phyloP scores from a whole-genome alignment of 352 stramenopile genomes.

The Pythium pyrilobum region DNA sequence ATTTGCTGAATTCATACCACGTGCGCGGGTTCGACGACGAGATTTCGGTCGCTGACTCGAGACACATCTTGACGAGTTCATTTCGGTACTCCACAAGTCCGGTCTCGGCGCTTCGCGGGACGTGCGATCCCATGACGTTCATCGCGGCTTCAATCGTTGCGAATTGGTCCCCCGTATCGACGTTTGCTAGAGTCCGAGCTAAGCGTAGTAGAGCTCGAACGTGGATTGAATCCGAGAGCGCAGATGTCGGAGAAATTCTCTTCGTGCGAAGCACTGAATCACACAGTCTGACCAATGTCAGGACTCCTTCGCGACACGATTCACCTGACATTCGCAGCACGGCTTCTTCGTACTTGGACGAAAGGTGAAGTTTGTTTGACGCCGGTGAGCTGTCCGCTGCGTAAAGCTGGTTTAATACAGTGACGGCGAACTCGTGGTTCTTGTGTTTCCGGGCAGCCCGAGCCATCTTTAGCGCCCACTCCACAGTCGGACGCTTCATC shows the following conservation, averaged over 20 bases:
- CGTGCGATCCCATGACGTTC: constrained; percentile 10
- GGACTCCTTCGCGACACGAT: constrained; percentile 66
- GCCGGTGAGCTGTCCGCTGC: neutral
- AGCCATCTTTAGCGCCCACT: constrained; percentile 7
- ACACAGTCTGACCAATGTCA: constrained; percentile 13
- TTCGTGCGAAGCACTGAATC: constrained; percentile 8
- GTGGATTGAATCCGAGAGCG: neutral
- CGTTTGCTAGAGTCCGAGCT: constrained; percentile 11
- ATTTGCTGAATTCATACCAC: constrained; percentile 66
- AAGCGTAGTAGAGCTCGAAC: constrained; percentile 8
- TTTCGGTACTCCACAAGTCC: constrained; percentile 14
- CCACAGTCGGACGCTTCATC: neutral
- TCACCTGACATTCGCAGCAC: constrained; percentile 30
- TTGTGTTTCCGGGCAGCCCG: constrained; percentile 11
- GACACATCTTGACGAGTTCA: constrained; percentile 14
- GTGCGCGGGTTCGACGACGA: constrained; percentile 31
- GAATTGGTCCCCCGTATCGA: constrained; percentile 18
- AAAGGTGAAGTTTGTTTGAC: neutral
- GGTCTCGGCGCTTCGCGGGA: neutral
- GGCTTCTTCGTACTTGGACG: constrained; percentile 30
- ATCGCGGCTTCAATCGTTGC: constrained; percentile 14
- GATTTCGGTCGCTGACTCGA: constrained; percentile 28
- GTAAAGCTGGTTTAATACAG: constrained; percentile 5
- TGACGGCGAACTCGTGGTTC: constrained; percentile 9
- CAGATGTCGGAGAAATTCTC: neutral